Conservation (phyloP, 768 basidiomycete species). For the Flagelloscypha sp. region DNA sequence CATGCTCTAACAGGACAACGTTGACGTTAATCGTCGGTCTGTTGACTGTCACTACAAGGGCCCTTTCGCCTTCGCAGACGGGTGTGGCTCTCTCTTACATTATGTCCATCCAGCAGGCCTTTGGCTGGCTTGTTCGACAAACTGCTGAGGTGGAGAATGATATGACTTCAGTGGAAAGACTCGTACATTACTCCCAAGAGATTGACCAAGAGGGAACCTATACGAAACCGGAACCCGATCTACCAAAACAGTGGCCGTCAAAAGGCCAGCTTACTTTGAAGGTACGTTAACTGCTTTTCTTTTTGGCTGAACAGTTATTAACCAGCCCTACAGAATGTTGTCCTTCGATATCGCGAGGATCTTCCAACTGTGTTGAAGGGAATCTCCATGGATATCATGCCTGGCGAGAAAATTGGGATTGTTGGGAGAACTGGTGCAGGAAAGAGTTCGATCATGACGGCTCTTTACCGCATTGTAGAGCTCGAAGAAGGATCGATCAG, state of each 20-base stretch:
- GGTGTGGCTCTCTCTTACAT: slow-evolving; percentile 75
- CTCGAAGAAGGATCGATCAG: slow-evolving; percentile 62
- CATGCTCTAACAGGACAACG: too few relatives aligned
- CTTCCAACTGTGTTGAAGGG: slow-evolving; percentile 86
- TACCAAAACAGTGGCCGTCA: slow-evolving; percentile 63
- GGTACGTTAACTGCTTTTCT: too few relatives aligned
- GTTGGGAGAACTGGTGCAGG: slow-evolving; percentile 87
- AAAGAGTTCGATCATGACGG: slow-evolving; percentile 73
- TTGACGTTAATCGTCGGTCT: slow-evolving; percentile 75
- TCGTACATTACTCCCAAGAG: slow-evolving; percentile 74
- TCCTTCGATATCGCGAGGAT: slow-evolving; percentile 78
- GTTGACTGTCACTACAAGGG: slow-evolving; percentile 64
- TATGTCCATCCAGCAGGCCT: slow-evolving; percentile 70
- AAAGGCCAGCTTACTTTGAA: slow-evolving; percentile 68
- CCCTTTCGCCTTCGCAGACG: slow-evolving; percentile 72
- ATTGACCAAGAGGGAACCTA: slow-evolving; percentile 80
- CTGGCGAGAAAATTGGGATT: slow-evolving; percentile 88
- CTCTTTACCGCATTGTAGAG: slow-evolving; percentile 82
- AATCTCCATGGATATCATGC: slow-evolving; percentile 57
- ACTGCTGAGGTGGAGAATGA: slow-evolving; percentile 85
- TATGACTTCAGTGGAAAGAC: slow-evolving; percentile 86
- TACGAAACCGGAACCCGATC: slow-evolving; percentile 51
- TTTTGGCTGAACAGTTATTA: too few relatives aligned
- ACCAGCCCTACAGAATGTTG: too few relatives aligned
- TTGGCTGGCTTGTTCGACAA: slow-evolving; percentile 72